Percentiles rank a stretch among this genome's conserved stretches.
These are phyloP conservation scores for Podospora pseudocomata DNA, from an alignment of 495 filamentous ascomycete genomes.

Conservation along the genomic window DNA sequence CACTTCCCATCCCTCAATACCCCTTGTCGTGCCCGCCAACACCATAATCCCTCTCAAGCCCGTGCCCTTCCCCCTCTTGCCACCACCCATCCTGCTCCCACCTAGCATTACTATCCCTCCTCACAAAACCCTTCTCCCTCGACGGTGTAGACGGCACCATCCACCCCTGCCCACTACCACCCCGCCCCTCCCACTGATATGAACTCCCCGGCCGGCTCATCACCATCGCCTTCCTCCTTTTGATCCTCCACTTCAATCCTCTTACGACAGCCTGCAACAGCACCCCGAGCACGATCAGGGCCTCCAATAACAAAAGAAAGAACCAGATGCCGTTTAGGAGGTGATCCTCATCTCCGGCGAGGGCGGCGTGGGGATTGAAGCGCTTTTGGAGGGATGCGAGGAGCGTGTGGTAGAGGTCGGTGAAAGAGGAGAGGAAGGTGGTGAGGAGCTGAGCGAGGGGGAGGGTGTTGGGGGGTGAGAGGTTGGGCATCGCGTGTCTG, in stretches of 20 bases:
- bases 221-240: neutral
- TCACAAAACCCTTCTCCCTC: neutral
- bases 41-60: neutral
- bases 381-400: neutral
- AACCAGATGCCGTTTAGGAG: slow-evolving; percentile 48
- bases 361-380: slow-evolving; percentile 27
- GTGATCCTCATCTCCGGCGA: slow-evolving; percentile 36
- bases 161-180: too few species aligned
- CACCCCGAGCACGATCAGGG: slow-evolving; percentile 39
- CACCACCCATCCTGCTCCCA: neutral
- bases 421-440: neutral
- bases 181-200: neutral
- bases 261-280: slow-evolving; percentile 26
- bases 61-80: neutral
- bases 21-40: neutral
- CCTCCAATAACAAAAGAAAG: slow-evolving; percentile 40
- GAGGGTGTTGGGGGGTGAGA: neutral
- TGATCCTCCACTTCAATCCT: neutral
- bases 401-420: neutral
- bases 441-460: neutral
- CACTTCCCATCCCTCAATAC: neutral
- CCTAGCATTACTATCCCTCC: neutral
- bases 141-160: neutral
- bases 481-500: neutral
- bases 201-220: neutral